Evolutionary conservation across 306 rosid species (phyloP).

Genomic region (Gillenia trifoliata): DNA sequence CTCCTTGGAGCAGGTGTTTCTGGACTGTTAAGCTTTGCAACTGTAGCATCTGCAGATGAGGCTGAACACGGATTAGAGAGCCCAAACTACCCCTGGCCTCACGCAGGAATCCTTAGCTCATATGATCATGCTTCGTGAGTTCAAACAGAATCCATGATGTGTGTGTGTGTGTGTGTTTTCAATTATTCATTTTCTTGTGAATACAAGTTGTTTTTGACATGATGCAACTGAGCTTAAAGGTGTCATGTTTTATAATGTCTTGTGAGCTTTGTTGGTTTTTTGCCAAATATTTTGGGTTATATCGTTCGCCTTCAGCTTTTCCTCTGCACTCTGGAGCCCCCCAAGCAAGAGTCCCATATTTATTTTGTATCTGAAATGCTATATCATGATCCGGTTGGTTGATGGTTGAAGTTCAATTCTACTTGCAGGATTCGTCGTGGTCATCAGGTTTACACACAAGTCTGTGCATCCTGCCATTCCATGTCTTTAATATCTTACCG

Average conservation of each 20-base stretch:
- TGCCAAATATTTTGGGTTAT: background rate
- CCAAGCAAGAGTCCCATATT: background rate
- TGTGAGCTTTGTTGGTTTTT: background rate
- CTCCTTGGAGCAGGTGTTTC: slow-evolving; percentile 85
- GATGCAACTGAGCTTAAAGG: background rate
- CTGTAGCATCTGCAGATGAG: slow-evolving; percentile 87
- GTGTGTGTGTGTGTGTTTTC: background rate
- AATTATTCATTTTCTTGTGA: background rate
- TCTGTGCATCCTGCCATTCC: slow-evolving; percentile 97
- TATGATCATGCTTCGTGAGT: slow-evolving; percentile 97
- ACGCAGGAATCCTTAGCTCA: slow-evolving; percentile 93
- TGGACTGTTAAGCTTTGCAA: slow-evolving; percentile 72
- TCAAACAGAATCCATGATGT: slow-evolving; percentile 1
- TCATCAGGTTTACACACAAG: slow-evolving; percentile 92
- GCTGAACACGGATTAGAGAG: slow-evolving; percentile 92
- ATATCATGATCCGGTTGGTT: background rate
- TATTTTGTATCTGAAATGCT: background rate
- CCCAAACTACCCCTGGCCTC: slow-evolving; percentile 98
- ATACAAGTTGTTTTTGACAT: background rate
- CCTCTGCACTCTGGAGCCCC: background rate
- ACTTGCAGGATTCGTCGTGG: slow-evolving; percentile 93
- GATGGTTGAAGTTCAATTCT: slow-evolving; percentile 26
- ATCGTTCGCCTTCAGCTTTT: background rate
- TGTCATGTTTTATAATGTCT: background rate
- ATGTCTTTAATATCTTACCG: slow-evolving; percentile 94